phyloP scores from a whole-genome alignment of 495 filamentous ascomycete species.

The Aspergillus heteromorphus region DNA sequence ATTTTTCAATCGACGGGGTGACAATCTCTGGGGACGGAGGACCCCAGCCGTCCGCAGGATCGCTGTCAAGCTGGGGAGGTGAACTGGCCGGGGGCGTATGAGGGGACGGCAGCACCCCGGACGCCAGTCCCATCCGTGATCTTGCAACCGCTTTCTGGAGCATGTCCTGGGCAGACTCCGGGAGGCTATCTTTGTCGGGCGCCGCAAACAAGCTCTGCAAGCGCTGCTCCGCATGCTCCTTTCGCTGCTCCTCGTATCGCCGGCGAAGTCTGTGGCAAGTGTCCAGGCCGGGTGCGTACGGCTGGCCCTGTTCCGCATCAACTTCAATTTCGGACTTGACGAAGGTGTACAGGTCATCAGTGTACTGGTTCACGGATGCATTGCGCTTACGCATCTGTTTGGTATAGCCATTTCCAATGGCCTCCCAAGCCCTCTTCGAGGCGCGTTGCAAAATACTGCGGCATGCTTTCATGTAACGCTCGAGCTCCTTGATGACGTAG shows the following conservation, averaged over 20 bases:
- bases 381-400: constrained; percentile 14
- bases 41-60: not conserved
- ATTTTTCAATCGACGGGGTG: not conserved
- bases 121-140: not conserved
- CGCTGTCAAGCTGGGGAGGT: not conserved
- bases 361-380: constrained; percentile 12
- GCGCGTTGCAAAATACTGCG: constrained; percentile 24
- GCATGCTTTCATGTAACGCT: constrained; percentile 18
- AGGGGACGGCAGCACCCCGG: not conserved
- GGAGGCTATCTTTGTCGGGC: constrained; percentile 1
- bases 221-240: constrained; percentile 6
- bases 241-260: constrained; percentile 9
- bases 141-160: constrained; percentile 11
- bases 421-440: constrained; percentile 31
- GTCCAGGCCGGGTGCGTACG: constrained; percentile 17
- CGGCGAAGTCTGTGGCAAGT: constrained; percentile 21
- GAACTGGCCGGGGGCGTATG: not conserved
- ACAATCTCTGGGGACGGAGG: constrained; percentile 9
- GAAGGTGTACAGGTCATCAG: constrained; percentile 21
- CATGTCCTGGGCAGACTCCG: not conserved
- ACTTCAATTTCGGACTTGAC: not conserved
- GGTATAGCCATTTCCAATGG: constrained; percentile 13
- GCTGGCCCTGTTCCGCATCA: not conserved
- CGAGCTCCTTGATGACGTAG: constrained; percentile 10
- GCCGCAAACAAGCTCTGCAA: constrained; percentile 17